Evolutionary conservation across 495 filamentous ascomycete genomes (phyloP), one percentile per base, ranked within the genome.

Genomic region (Xylaria bambusicola): DNA sequence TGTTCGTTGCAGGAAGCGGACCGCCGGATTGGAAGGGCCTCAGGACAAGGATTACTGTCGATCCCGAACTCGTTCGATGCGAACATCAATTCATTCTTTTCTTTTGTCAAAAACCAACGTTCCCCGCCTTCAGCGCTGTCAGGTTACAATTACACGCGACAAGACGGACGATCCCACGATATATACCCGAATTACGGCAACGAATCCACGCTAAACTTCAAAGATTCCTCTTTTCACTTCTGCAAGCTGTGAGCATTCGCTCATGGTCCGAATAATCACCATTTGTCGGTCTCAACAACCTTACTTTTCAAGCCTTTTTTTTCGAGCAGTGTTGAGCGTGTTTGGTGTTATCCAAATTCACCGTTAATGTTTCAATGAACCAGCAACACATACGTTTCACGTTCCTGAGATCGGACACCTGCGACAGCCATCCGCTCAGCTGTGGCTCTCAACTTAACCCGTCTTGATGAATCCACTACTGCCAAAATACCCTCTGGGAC

Each of bases 21-120:
- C 40, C 13, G 26, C 17, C n/a, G n/a, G n/a, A n/a, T 21, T 48
- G 29, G 13, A 57, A 23, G 38, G 5, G 5, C 29, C 36, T 57
- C 20, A 49, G 27, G 60, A 31, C 17, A 29, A 17, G 33, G 35
- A 42, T 24, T 50, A 61, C 62, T 64, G 47, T 59, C 56, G 62
- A 65, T 52, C 49, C 51, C 70, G 67, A 73, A 64, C 58, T 66
- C 71, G 74, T 70, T n/a, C 71, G 72, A 77, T 77, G 76, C 75
- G 69, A 74, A 48, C 73, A 75, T 77, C 67, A 65, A 17, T 62
- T 64, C 70, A 66, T 64, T 70, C 61, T 64, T 76, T 79, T 77
- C 72, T 62, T 77, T 74, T 77, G 70, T 74, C 67, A 67, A 51
- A 67, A 63, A 60, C 58, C 66, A 71, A 63, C 62, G 54, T 49